These are phyloP conservation scores for Suillus hirtellus DNA, from an alignment of 768 basidiomycete genomes.

Conservation along the genomic window DNA sequence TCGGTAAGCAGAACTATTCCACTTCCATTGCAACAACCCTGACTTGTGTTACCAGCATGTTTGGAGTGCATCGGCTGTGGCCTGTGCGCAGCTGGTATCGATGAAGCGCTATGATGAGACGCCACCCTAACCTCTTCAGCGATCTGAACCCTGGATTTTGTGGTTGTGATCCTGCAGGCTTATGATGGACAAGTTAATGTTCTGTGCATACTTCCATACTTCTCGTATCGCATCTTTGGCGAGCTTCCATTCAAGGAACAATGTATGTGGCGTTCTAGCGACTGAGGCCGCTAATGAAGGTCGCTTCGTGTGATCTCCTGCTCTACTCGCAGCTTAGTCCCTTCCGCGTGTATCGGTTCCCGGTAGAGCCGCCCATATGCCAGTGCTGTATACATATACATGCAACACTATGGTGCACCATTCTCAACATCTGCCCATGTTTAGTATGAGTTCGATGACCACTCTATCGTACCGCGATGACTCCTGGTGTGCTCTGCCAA, in stretches of 20 bases:
- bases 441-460: neutral
- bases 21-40: neutral
- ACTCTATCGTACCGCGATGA: rapidly evolving
- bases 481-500: neutral
- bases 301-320: neutral
- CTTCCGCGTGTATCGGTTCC: neutral
- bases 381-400: neutral
- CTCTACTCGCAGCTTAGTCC: neutral
- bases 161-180: neutral
- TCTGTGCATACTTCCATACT: neutral
- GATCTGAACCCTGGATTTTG: neutral
- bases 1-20: constrained; percentile 42
- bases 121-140: neutral
- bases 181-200: neutral
- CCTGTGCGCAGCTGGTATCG: constrained; percentile 56
- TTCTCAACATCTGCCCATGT: neutral
- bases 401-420: neutral
- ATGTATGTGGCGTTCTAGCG: neutral
- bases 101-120: constrained; percentile 22
- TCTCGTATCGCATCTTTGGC: neutral
- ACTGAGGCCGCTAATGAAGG: neutral
- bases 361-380: neutral
- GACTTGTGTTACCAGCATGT: constrained; percentile 42
- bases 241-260: neutral
- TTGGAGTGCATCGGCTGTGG: constrained; percentile 73